Evolutionary conservation across 495 filamentous ascomycete genomes (phyloP).

Genomic region (Talaromyces liani): DNA sequence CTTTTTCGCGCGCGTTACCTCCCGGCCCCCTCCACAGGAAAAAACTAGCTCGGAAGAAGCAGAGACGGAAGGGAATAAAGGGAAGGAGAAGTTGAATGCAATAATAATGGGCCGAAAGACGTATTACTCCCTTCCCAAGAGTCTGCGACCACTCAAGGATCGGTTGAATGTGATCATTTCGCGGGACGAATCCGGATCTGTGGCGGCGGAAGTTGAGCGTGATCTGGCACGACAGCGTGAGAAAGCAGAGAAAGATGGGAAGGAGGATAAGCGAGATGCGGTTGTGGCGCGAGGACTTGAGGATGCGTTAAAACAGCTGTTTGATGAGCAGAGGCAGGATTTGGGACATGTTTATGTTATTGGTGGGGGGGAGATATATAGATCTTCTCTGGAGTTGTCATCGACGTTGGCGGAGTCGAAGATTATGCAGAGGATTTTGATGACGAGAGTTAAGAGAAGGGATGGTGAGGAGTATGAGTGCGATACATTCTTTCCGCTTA

Average conservation of each 20-base stretch:
- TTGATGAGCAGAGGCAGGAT: slow-evolving; percentile 16
- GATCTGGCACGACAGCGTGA: slow-evolving; percentile 18
- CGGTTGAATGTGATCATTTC: slow-evolving; percentile 74
- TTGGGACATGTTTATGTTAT: slow-evolving; percentile 68
- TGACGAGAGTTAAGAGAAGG: slow-evolving; percentile 32
- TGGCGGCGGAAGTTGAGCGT: slow-evolving; percentile 17
- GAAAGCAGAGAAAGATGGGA: slow-evolving; percentile 11
- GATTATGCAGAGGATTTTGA: slow-evolving; percentile 29
- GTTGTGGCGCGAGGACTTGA: slow-evolving; percentile 42
- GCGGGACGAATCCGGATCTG: slow-evolving; percentile 29
- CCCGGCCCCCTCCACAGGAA: slow-evolving; percentile 37
- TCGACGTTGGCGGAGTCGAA: neutral
- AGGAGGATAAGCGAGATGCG: slow-evolving; percentile 17
- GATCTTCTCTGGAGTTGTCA: slow-evolving; percentile 46
- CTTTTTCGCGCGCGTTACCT: slow-evolving; percentile 89
- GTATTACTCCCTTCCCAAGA: slow-evolving; percentile 74
- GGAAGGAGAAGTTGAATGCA: slow-evolving; percentile 47
- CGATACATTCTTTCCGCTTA: slow-evolving; percentile 76
- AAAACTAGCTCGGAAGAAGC: neutral
- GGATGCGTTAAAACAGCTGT: slow-evolving; percentile 37
- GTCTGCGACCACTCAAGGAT: slow-evolving; percentile 70
- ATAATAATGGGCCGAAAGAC: slow-evolving; percentile 98
- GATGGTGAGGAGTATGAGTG: slow-evolving; percentile 61
- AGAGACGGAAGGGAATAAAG: neutral
- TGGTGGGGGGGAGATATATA: slow-evolving; percentile 83